Evolutionary conservation across 2,329 filamentous ascomycete species (phyloP).

Genomic region (Blastomyces percursus): DNA sequence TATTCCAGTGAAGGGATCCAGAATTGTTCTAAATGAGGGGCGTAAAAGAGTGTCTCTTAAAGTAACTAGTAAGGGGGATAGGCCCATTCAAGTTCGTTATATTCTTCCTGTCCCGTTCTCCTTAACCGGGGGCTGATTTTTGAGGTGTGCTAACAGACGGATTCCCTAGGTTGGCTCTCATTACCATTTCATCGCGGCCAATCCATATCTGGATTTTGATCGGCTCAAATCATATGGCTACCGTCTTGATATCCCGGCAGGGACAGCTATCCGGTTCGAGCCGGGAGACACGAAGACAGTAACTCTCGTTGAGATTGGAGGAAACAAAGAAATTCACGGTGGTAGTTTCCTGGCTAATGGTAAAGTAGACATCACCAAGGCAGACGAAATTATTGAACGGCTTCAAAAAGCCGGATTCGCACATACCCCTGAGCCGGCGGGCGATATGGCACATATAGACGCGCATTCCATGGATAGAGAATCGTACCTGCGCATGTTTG

Average conservation of each 20-base stretch:
- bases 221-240: slow-evolving; percentile 71
- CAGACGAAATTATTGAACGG: slow-evolving; percentile 54
- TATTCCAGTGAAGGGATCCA: slow-evolving; percentile 53
- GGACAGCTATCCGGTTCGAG: slow-evolving; percentile 87
- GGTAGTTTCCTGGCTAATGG: slow-evolving; percentile 74
- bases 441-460: slow-evolving; percentile 47
- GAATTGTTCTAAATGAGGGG: slow-evolving; percentile 60
- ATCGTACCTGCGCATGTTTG: slow-evolving; percentile 81
- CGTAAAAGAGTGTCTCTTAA: slow-evolving; percentile 61
- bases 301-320: slow-evolving; percentile 77
- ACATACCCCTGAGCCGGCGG: slow-evolving; percentile 57
- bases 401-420: slow-evolving; percentile 66
- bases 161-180: slow-evolving; percentile 61
- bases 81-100: slow-evolving; percentile 67
- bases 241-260: slow-evolving; percentile 78
- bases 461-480: slow-evolving; percentile 62
- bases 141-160: slow-evolving; percentile 2
- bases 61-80: slow-evolving; percentile 77
- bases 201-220: slow-evolving; percentile 81
- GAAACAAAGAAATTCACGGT: slow-evolving; percentile 66
- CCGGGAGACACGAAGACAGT: slow-evolving; percentile 88
- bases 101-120: neutral
- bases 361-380: slow-evolving; percentile 51
- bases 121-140: neutral
- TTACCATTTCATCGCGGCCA: slow-evolving; percentile 94